phyloP scores from a whole-genome alignment of 257 asterid species.

The Solanum megistacrolobum region DNA sequence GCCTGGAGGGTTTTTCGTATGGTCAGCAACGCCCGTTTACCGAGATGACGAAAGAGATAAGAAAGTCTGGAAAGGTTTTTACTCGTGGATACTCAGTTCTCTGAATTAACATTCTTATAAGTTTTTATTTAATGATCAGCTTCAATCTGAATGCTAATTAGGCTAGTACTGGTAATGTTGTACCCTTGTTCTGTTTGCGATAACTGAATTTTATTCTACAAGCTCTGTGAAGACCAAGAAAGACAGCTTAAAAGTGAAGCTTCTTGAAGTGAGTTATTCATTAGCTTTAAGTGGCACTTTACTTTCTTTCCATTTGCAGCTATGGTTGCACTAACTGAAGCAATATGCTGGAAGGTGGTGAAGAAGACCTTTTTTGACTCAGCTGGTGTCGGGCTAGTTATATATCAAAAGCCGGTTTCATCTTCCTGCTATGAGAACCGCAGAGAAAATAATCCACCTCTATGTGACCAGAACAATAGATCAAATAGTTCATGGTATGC shows the following conservation, averaged over 20 bases:
- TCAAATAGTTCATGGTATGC: slow-evolving; percentile 56
- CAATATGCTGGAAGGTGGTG: slow-evolving; percentile 80
- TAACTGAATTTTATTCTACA: background rate
- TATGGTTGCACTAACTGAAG: slow-evolving; percentile 66
- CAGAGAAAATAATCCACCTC: slow-evolving; percentile 52
- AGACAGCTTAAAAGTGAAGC: background rate
- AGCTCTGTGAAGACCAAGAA: background rate
- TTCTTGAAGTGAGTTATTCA: background rate
- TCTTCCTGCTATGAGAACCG: slow-evolving; percentile 65
- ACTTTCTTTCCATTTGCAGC: slow-evolving; percentile 36
- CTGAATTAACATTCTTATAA: background rate
- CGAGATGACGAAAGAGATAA: slow-evolving; percentile 46
- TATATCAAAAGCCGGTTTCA: slow-evolving; percentile 71
- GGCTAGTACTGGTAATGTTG: background rate
- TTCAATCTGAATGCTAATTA: background rate
- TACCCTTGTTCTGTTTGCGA: background rate
- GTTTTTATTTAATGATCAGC: background rate
- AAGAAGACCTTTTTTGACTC: slow-evolving; percentile 28
- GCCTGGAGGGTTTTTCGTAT: slow-evolving; percentile 91
- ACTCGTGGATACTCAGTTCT: background rate
- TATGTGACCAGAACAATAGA: slow-evolving; percentile 49
- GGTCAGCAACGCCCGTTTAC: slow-evolving; percentile 98
- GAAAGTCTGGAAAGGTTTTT: slow-evolving; percentile 67
- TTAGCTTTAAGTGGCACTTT: background rate
- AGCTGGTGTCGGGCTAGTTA: slow-evolving; percentile 53